Conservation (phyloP, 2,329 filamentous ascomycete species). For the Myriosclerotinia duriaeana region DNA sequence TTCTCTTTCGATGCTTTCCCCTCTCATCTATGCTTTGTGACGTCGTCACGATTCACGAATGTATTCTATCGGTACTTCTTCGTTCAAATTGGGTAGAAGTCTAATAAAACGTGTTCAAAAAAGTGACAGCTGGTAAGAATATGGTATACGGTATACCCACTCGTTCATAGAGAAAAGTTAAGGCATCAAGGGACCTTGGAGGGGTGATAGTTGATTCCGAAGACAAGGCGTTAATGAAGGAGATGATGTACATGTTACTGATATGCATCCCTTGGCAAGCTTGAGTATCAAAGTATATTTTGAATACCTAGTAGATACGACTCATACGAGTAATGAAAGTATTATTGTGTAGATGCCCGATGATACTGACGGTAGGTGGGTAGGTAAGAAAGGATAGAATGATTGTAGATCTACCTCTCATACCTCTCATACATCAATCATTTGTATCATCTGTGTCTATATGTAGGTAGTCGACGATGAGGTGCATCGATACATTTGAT, state of each 20-base stretch:
- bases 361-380: not conserved
- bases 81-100: conserved; percentile 10
- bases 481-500: not conserved
- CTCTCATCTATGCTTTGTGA: conserved; percentile 10
- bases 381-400: not conserved
- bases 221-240: conserved; percentile 15
- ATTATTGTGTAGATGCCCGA: not conserved
- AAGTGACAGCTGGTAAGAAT: not conserved
- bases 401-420: not conserved
- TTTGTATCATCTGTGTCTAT: too few species aligned
- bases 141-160: conserved; percentile 11
- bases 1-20: not conserved
- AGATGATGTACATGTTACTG: conserved; percentile 19
- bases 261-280: conserved; percentile 16
- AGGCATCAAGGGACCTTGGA: conserved; percentile 9
- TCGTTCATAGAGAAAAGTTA: not conserved
- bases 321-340: conserved; percentile 1
- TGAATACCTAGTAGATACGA: conserved; percentile 1
- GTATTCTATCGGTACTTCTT: conserved; percentile 17
- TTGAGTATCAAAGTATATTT: not conserved
- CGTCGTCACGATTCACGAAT: conserved; percentile 8
- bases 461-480: too few species aligned
- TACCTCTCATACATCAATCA: too few species aligned
- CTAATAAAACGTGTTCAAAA: conserved; percentile 4
- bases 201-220: conserved; percentile 7